Evolutionary conservation across 805 yeast genomes (phyloP), one percentile per base, ranked within the genome.

Genomic region (Starmerella sirachaensis): DNA sequence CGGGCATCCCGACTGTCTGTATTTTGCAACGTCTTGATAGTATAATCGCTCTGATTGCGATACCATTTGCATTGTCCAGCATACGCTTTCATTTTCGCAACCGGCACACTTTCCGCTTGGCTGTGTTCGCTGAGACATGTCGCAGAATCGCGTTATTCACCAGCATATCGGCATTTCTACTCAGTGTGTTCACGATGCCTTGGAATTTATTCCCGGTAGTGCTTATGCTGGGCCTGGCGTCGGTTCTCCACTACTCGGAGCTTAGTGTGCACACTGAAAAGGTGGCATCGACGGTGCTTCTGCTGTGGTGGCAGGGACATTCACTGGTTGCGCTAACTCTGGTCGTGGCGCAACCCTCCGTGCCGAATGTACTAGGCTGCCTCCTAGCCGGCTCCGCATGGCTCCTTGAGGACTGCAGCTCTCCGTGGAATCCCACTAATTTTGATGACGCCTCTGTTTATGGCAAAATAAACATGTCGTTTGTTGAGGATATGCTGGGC

Each of bases 361-460:
- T 14, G 3, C 18, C 18, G 19, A 21, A 16, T 10, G 22, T 18
- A 12, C 7, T 13, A 3, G 8, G 18, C 6, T 6, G 12, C 9
- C 18, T 16, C 10, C 13, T 24, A 4, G 31, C 31, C 14, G 11
- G 18, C 20, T 10, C 18, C 10, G 26, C 36, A 4, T 40, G 29
- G 28, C 8, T 31, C 7, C 21, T 30, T 4, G 33, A 32, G n/a
- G 6, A 12, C 3, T 20, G 16, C 27, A 34, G 37, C 29, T 18
- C 25, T 10, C 40, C 46, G 14, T 13, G 21, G 16, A 32, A 25
- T 10, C 33, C 42, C 3, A 21, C n/a, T 10, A 30, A 23, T 16
- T 46, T 21, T 26, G 46, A 41, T n/a, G 42, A 35, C 14, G 27
- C 42, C 6, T 41, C 38, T 13, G 26, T 46, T 5, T 46, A 42